Percentiles rank a stretch among this genome's conserved stretches.
These are phyloP conservation scores for Melanomma pulvis-pyrius DNA, from an alignment of 495 filamentous ascomycete species.

Conservation along the genomic window DNA sequence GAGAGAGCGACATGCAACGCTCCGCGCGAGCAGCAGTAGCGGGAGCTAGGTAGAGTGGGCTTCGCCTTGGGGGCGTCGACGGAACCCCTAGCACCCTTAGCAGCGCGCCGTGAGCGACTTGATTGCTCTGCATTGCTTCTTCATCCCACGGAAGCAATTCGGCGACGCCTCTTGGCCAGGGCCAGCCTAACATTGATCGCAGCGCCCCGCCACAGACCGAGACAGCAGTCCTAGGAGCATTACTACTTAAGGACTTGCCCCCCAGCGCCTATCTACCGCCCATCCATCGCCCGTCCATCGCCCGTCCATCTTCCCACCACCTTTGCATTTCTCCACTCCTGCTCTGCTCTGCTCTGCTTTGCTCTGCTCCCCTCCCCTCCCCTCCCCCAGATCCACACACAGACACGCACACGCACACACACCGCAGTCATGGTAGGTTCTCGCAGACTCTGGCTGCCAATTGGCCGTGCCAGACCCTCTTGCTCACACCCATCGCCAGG, in stretches of 20 bases:
- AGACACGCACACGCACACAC: neutral
- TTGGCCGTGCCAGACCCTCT: neutral
- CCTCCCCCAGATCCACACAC: conserved; percentile 4
- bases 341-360: conserved; percentile 1
- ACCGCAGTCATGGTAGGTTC: conserved; percentile 35
- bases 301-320: neutral
- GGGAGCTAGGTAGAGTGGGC: neutral
- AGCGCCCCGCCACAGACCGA: conserved; percentile 30
- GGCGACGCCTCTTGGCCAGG: conserved; percentile 32
- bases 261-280: conserved; percentile 8
- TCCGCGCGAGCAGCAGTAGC: conserved; percentile 14
- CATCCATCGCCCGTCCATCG: neutral
- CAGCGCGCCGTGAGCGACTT: conserved; percentile 7
- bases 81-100: neutral
- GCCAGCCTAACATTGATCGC: conserved; percentile 26
- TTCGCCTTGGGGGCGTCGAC: neutral
- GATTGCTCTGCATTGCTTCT: conserved; percentile 35
- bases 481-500: conserved; percentile 33
- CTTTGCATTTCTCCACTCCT: conserved; percentile 1
- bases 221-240: neutral
- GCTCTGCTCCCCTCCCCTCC: neutral
- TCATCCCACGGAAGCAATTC: conserved; percentile 39
- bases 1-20: neutral
- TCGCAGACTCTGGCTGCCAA: neutral
- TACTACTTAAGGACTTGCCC: conserved; percentile 25